Percentiles rank a stretch among this genome's conserved stretches.
phyloP scores from a whole-genome alignment of 2,329 filamentous ascomycete genomes.

The Colletotrichum tamarilloi region DNA sequence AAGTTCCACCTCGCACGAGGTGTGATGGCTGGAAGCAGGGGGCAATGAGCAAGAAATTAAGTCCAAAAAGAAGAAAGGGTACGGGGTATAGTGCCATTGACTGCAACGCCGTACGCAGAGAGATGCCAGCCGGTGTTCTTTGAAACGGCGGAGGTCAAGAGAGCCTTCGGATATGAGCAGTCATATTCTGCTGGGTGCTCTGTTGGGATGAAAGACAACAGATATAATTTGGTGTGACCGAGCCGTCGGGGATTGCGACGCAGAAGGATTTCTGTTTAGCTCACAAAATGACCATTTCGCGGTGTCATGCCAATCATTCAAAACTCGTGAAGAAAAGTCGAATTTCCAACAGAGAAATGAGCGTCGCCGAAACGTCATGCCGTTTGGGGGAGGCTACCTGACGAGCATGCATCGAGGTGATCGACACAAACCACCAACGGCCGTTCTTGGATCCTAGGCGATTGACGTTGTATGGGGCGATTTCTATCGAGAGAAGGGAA shows the following conservation, averaged over 20 bases:
- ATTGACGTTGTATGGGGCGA: background rate
- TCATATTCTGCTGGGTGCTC: slow-evolving; percentile 20
- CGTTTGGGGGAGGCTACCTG: background rate
- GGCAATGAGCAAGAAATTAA: background rate
- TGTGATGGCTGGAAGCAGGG: background rate
- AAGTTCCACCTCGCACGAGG: background rate
- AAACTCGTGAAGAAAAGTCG: background rate
- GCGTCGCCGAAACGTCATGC: background rate
- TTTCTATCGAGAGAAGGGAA: background rate
- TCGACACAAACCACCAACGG: slow-evolving; percentile 25
- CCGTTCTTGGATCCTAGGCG: background rate
- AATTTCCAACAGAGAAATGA: slow-evolving; percentile 9
- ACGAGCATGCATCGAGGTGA: background rate
- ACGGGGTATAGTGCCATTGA: background rate
- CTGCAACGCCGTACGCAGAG: slow-evolving; percentile 13
- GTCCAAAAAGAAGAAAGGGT: background rate
- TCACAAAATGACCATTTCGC: background rate
- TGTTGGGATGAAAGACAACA: background rate
- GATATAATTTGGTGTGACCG: slow-evolving; percentile 16
- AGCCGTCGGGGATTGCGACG: background rate
- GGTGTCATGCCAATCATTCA: background rate
- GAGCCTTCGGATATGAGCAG: slow-evolving; percentile 27
- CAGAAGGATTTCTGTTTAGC: background rate
- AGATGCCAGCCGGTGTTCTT: slow-evolving; percentile 8
- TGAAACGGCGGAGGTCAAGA: slow-evolving; percentile 22